Base-by-base conservation (phyloP, 2,329 filamentous ascomycete species). In the Cytospora paraplurivora region DNA sequence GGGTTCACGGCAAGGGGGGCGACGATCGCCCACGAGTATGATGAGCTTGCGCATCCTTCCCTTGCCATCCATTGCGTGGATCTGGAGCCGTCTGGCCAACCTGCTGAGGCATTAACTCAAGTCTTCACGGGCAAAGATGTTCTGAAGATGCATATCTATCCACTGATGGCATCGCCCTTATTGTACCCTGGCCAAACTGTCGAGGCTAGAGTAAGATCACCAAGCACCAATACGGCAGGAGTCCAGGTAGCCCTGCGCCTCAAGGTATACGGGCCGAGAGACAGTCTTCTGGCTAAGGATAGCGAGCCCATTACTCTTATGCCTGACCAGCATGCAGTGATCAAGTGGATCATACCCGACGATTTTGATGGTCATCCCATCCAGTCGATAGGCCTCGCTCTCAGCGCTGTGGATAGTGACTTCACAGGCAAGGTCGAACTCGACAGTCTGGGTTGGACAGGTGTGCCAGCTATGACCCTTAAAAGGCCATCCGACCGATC, bases 121-220 rank as follows among this genome's bases (percentile, higher is more conserved):
- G 72, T 72, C 0, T 75, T 74, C 44, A 56, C 63, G 21, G 67
- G 69, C 2, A 64, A 67, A 1, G 69, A 73, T 6, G 67, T 69
- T 8, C 58, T 69, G 4, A 41, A 61, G 6, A 68, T 70, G 62
- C 44, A 44, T 3, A 49, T 13, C 4, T 74, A 74, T 59, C 68
- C 69, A 12, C 56, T 73, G 7, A 68, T 68, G 32, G 67, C 69
- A 15, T 71, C 72, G 10, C 72, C 72, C 0, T 65, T 73, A 2
- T 54, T 74, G 0, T 74, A 71, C 33, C 70, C 72, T 0, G 72
- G 72, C 8, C 72, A 74, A 57, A 67, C 19, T 19, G 49, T 72
- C 8, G 54, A 51, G 44, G 70, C 68, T 1, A 50, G 27, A 5
- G 41, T 72, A 13, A 62, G 63, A 4, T 59, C 61, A 0, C 67